Evolutionary conservation across 257 asterid species (phyloP), one percentile per base, ranked within the genome.

Genomic region (Ophiorrhiza pumila): DNA sequence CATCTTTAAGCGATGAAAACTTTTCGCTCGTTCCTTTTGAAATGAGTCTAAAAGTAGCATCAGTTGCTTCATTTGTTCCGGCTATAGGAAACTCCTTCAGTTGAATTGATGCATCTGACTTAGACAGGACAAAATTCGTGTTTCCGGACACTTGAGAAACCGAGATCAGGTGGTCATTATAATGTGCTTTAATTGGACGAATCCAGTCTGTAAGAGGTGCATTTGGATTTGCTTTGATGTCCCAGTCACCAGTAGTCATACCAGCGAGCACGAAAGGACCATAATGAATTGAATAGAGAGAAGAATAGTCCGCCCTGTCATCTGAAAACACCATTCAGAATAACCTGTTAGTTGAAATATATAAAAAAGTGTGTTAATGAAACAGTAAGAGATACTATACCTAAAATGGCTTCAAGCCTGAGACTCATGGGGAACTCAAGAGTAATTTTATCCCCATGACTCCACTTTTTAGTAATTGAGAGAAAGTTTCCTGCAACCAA

Each of bases 261-360:
- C 93, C 98, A 12, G 91, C 95, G 2, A 93, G 95, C 63, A 91
- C 95, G 85, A 91, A 93, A 58, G 96, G 95, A 41, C 98, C 98
- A 45, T 86, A 93, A 73, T 89, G 77, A 80, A 93, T 79, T 41
- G 98, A 96, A 39, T 87, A 85, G 42, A 91, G 32, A 0, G 93
- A 84, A 22, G 87, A 80, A 69, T 79, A 91, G 58, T 80, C 90
- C 0, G 87, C 75, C 39, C 98, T 77, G n/a, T 93, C 97, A 74
- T 93, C 97, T 91, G 79, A 52, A 37, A 69, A 29, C 60, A 49
- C 37, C 69, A 49, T 22, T 68, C 25, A 77, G 49, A 66, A 37
- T 22, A 71, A 41, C 70, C 39, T 4, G 20, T 79, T 56, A 82
- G 80, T 15, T 52, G 9, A 0, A 52, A 61, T 2, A 63, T 2